A percentile compares a stretch with the other conserved stretches of the same genome.
Conservation (phyloP, 2,329 filamentous ascomycete species). For the Triangularia setosa region DNA sequence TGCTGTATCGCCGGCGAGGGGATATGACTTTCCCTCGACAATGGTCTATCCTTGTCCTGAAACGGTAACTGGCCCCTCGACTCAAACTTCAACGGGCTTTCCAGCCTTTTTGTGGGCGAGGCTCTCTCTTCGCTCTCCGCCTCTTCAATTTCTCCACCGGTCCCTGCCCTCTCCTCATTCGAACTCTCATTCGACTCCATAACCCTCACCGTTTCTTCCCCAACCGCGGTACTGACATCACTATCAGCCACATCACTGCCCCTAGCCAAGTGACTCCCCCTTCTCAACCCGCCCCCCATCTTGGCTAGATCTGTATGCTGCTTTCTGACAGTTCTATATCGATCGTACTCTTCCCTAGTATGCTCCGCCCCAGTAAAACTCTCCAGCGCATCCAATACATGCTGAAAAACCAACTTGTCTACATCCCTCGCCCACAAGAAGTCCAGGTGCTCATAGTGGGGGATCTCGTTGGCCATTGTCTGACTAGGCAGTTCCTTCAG, state of each 20-base stretch:
- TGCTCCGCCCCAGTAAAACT: constrained; percentile 59
- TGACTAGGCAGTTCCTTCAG: constrained; percentile 78
- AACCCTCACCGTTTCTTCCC: constrained; percentile 14
- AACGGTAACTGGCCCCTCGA: neutral
- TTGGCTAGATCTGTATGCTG: constrained; percentile 43
- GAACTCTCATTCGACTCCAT: constrained; percentile 4
- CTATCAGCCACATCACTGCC: constrained; percentile 23
- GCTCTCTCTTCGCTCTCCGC: neutral
- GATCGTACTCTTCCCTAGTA: constrained; percentile 57
- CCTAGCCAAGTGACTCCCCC: constrained; percentile 14
- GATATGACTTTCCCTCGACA: neutral
- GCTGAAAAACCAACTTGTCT: constrained; percentile 77
- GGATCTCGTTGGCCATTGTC: constrained; percentile 81
- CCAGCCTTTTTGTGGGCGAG: neutral
- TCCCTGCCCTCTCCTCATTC: neutral
- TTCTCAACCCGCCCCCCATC: constrained; percentile 21
- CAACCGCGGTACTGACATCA: constrained; percentile 29
- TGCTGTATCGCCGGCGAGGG: neutral
- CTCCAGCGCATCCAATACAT: constrained; percentile 85
- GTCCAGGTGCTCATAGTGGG: constrained; percentile 94
- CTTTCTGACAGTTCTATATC: constrained; percentile 47
- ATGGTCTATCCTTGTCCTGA: neutral
- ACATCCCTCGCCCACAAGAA: constrained; percentile 92
- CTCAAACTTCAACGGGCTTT: neutral
- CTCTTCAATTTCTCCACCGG: neutral